Percentiles rank a stretch among this genome's conserved stretches.
Conservation (phyloP, 208 protist species). For the Polymyxa betae region DNA sequence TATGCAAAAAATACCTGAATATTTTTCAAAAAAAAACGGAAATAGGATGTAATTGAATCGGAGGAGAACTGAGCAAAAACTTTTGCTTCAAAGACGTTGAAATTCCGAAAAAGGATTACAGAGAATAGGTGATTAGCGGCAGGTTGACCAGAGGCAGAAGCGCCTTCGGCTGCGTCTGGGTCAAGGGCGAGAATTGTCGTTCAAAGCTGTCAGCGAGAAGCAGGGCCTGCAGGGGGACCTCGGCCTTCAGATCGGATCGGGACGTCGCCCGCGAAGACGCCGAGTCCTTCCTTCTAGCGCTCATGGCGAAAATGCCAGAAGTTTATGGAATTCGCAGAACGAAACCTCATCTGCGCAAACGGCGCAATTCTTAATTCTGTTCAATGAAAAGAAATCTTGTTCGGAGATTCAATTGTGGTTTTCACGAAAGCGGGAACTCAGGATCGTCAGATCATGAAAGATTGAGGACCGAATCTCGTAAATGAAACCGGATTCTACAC, state of each 20-base stretch:
- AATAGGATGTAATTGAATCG: too few relatives aligned
- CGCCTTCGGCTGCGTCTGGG: slow-evolving; percentile 20
- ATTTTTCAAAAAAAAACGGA: too few relatives aligned
- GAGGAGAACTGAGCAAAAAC: background rate
- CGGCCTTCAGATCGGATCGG: slow-evolving; percentile 42
- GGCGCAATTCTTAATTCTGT: background rate
- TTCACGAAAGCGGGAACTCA: too few relatives aligned
- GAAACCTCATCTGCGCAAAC: background rate
- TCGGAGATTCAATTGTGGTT: too few relatives aligned
- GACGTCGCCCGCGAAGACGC: background rate
- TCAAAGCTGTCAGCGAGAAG: slow-evolving; percentile 35
- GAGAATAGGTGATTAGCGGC: background rate
- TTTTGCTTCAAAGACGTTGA: background rate
- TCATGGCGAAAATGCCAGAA: background rate
- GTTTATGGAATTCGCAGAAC: background rate
- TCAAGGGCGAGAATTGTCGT: slow-evolving; percentile 32
- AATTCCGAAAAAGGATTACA: background rate
- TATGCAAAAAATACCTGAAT: background rate
- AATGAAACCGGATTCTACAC: too few relatives aligned
- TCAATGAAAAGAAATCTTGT: too few relatives aligned
- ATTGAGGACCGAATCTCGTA: too few relatives aligned
- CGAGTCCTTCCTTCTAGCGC: background rate
- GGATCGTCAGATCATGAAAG: too few relatives aligned
- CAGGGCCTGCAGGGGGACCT: slow-evolving; percentile 32
- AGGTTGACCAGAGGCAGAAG: background rate